phyloP scores from a whole-genome alignment of 805 yeast genomes.

The Zygosaccharomyces gambellarensis region DNA sequence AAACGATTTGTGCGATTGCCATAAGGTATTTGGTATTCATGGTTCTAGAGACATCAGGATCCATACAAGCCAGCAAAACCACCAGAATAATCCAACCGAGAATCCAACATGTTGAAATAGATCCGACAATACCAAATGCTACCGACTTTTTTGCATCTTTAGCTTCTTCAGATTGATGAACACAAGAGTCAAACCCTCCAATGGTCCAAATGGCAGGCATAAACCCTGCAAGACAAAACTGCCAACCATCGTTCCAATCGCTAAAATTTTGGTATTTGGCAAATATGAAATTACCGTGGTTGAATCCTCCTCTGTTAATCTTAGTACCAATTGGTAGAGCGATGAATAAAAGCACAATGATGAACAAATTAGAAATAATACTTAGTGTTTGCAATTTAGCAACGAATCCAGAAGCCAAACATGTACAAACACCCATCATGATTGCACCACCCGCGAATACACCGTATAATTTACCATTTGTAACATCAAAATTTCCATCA shows the following conservation, averaged over 20 bases:
- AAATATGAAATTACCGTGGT: slow-evolving; percentile 51
- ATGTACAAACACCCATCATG: slow-evolving; percentile 48
- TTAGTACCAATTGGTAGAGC: slow-evolving; percentile 61
- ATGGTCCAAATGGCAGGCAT: slow-evolving; percentile 74
- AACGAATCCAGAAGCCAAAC: slow-evolving; percentile 51
- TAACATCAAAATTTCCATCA: slow-evolving; percentile 53
- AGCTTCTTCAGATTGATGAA: slow-evolving; percentile 71
- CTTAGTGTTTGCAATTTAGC: slow-evolving; percentile 59
- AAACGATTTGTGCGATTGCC: slow-evolving; percentile 61
- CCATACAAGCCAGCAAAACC: slow-evolving; percentile 51
- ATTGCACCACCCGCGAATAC: slow-evolving; percentile 59
- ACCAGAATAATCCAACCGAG: slow-evolving; percentile 56
- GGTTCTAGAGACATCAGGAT: slow-evolving; percentile 40
- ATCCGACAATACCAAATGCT: slow-evolving; percentile 59
- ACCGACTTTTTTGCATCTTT: slow-evolving; percentile 53
- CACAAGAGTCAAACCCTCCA: slow-evolving; percentile 67
- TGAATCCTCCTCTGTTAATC: slow-evolving; percentile 37
- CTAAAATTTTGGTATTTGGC: slow-evolving; percentile 47
- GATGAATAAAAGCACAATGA: slow-evolving; percentile 52
- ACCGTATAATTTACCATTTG: slow-evolving; percentile 55
- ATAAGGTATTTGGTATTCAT: slow-evolving; percentile 46
- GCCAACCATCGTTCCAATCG: slow-evolving; percentile 59
- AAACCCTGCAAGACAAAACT: slow-evolving; percentile 46
- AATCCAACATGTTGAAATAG: slow-evolving; percentile 53
- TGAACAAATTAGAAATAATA: slow-evolving; percentile 47